Conservation (phyloP, 2,329 filamentous ascomycete genomes). For the Calonectria honghensis region DNA sequence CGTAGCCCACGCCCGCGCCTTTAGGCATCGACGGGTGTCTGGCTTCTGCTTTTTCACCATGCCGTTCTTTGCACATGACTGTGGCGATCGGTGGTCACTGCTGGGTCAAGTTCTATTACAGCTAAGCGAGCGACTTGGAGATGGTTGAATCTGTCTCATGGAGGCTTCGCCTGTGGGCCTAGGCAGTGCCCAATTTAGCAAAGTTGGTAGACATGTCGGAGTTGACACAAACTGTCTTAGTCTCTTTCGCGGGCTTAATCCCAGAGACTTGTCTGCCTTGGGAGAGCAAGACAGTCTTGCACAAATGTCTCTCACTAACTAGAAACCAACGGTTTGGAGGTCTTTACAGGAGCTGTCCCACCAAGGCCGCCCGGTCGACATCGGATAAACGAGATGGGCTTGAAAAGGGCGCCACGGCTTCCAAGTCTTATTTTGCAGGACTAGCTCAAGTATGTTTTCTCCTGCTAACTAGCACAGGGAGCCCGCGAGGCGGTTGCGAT, state of each 20-base stretch:
- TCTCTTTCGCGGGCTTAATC: not conserved
- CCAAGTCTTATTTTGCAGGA: constrained; percentile 10
- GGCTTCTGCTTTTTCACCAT: constrained; percentile 25
- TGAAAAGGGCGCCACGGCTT: constrained; percentile 18
- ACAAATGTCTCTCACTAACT: constrained; percentile 33
- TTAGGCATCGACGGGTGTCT: constrained; percentile 41
- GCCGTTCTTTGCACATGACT: constrained; percentile 34
- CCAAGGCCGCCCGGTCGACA: constrained; percentile 19
- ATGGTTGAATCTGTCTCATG: constrained; percentile 21
- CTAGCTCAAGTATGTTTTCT: not conserved
- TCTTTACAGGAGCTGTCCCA: constrained; percentile 4
- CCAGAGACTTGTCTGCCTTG: not conserved
- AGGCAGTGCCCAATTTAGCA: constrained; percentile 5
- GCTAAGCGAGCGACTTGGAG: constrained; percentile 15
- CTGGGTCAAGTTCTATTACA: constrained; percentile 30
- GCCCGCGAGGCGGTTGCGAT: constrained; percentile 41
- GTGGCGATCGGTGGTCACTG: constrained; percentile 42
- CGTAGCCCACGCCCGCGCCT: constrained; percentile 39
- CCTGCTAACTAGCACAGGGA: constrained; percentile 18
- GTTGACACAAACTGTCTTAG: constrained; percentile 15
- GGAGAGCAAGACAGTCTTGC: constrained; percentile 26
- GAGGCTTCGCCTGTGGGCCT: constrained; percentile 12
- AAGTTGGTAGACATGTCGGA: constrained; percentile 12
- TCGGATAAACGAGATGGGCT: constrained; percentile 22
- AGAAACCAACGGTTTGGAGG: not conserved